Percentiles rank a stretch among this genome's conserved stretches.
These are phyloP conservation scores for Coffea eugenioides DNA, from an alignment of 257 asterid species.

Conservation along the genomic window DNA sequence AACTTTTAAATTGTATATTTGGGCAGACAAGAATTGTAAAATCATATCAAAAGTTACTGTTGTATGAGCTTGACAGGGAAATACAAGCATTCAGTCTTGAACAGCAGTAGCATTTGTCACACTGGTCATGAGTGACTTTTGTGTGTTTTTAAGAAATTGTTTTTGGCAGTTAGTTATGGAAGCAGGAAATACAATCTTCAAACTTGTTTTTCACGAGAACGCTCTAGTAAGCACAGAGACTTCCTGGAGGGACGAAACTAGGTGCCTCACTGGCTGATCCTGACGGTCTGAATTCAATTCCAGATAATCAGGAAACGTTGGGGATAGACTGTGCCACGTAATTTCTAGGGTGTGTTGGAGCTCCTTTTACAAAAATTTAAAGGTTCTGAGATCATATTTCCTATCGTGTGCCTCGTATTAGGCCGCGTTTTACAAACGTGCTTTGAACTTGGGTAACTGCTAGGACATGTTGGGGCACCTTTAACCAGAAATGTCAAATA, in stretches of 20 bases:
- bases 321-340: not conserved
- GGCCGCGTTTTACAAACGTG: too few species aligned
- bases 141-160: not conserved
- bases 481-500: not conserved
- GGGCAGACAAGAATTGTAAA: not conserved
- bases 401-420: not conserved
- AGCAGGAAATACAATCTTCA: not conserved
- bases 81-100: not conserved
- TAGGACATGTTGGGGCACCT: not conserved
- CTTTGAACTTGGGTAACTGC: not conserved
- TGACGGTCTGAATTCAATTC: too few species aligned
- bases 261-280: not conserved
- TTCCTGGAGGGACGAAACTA: not conserved
- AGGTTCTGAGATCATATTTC: not conserved
- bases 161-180: not conserved
- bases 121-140: not conserved
- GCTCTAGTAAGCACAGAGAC: not conserved
- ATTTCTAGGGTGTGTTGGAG: not conserved
- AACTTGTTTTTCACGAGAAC: not conserved
- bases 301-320: not conserved
- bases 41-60: not conserved
- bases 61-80: not conserved
- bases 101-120: not conserved
- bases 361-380: not conserved
- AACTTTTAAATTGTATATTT: not conserved